Evolutionary conservation across 2,329 filamentous ascomycete genomes (phyloP).

Genomic region (Fonsecaea nubica): DNA sequence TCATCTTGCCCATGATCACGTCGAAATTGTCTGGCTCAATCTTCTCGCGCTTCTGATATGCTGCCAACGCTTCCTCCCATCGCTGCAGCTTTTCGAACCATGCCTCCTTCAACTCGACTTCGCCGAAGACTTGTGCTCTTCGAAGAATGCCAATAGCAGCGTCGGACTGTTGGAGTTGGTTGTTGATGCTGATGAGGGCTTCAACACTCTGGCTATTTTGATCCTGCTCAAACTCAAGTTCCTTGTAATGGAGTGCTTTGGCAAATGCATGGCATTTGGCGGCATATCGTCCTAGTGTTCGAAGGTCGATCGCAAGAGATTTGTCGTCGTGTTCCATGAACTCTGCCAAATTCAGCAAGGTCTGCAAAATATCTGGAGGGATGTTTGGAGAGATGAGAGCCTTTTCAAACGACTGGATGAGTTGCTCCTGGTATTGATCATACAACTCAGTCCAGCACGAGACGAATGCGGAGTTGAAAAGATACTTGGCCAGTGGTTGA

Average conservation of each 20-base stretch:
- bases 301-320: conserved; percentile 94
- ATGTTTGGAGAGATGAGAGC: conserved; percentile 95
- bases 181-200: conserved; percentile 98
- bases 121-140: conserved; percentile 93
- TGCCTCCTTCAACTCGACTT: conserved; percentile 94
- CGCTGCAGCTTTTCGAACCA: conserved; percentile 99
- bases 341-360: conserved; percentile 93
- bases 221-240: conserved; percentile 96
- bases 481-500: conserved; percentile 84
- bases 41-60: conserved; percentile 84
- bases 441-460: conserved; percentile 99
- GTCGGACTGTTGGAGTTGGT: conserved; percentile 97
- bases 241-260: conserved; percentile 98
- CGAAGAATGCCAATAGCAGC: conserved; percentile 96
- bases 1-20: conserved; percentile 99
- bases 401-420: conserved; percentile 93
- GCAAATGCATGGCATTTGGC: conserved; percentile 97
- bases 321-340: conserved; percentile 99
- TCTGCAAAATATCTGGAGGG: conserved; percentile 90
- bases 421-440: conserved; percentile 94
- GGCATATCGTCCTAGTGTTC: conserved; percentile 90
- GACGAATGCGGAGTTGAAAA: conserved; percentile 99
- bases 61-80: conserved; percentile 95
- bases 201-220: conserved; percentile 95
- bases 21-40: conserved; percentile 82